Conservation (phyloP, 2,329 filamentous ascomycete species). For the Fusarium floridanum region DNA sequence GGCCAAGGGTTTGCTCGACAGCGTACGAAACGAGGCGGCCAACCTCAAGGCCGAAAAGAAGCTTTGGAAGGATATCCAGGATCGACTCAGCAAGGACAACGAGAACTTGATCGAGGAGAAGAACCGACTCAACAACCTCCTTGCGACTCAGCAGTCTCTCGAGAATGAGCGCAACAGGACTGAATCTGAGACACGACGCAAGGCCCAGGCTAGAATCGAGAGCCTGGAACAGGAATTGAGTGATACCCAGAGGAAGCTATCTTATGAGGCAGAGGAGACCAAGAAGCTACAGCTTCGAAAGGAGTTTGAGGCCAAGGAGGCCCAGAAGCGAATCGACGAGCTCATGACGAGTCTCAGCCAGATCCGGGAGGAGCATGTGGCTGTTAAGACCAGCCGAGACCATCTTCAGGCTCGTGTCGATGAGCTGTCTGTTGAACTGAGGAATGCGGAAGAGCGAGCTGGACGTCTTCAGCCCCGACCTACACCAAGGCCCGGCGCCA, state of each 20-base stretch:
- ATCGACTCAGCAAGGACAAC: conserved; percentile 88
- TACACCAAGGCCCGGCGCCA: conserved; percentile 68
- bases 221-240: conserved; percentile 82
- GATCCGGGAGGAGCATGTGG: conserved; percentile 87
- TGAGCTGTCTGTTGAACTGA: conserved; percentile 88
- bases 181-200: conserved; percentile 84
- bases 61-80: conserved; percentile 93
- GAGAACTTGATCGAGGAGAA: conserved; percentile 88
- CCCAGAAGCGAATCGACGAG: conserved; percentile 92
- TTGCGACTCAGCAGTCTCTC: conserved; percentile 87
- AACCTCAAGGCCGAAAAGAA: conserved; percentile 97
- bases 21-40: conserved; percentile 88
- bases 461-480: conserved; percentile 85
- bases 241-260: conserved; percentile 84
- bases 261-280: conserved; percentile 84
- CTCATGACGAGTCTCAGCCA: conserved; percentile 83
- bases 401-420: conserved; percentile 90
- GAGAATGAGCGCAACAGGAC: conserved; percentile 91
- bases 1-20: conserved; percentile 83
- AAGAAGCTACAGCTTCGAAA: conserved; percentile 87
- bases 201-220: conserved; percentile 83
- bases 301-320: conserved; percentile 90
- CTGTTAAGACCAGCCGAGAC: conserved; percentile 87
- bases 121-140: conserved; percentile 82
- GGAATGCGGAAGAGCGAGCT: conserved; percentile 88